Evolutionary conservation across 1,284 basidiomycete genomes (phyloP), one percentile per base, ranked within the genome.

Genomic region (Veloboletus limbatus): DNA sequence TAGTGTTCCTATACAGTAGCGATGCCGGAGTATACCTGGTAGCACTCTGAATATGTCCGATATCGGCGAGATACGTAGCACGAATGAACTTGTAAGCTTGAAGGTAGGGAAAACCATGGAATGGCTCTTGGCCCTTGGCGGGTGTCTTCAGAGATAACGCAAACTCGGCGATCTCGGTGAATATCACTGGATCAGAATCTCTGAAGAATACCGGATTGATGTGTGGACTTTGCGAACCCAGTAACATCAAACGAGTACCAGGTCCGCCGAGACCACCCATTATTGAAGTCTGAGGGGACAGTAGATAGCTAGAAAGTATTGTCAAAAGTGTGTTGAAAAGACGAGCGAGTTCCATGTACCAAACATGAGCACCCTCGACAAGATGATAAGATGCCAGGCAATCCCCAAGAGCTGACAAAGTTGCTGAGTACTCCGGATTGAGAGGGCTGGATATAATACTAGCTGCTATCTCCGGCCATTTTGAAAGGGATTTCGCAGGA

Each of bases 101-200:
- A 26, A 99, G 71, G 63, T 95, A 87, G 8, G 91, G 81, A 16
- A 98, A 69, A 1, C 95, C 93, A 30, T 71, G 65, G 66, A 92
- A 96, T 1, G 82, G 59, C 47, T 98, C 96, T 57, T 93, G 88
- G 8, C 94, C 92, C 69, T 97, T 98, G 6, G 75, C 62, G 0
- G 81, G 69, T 0, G 84, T 70, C 14, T 79, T 72, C 18, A 97
- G 71, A 16, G 92, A 92, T 47, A 94, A 67, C 0, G 92, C 94
- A 63, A 92, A 99, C 69, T 99, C 97, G 8, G 87, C 73, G 32
- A 98, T 85, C 70, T 99, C 97, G 6, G 93, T 87, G 55, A 97
- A 82, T 52, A 97, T 80, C 48, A 94, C 75, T 7, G 85, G 72
- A 63, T 98, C 95, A 8, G 79, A 69, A 61, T 95, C 84, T 58